Evolutionary conservation across 305 asterid genomes (phyloP), one percentile per base, ranked within the genome.

Genomic region (Striga hermonthica): DNA sequence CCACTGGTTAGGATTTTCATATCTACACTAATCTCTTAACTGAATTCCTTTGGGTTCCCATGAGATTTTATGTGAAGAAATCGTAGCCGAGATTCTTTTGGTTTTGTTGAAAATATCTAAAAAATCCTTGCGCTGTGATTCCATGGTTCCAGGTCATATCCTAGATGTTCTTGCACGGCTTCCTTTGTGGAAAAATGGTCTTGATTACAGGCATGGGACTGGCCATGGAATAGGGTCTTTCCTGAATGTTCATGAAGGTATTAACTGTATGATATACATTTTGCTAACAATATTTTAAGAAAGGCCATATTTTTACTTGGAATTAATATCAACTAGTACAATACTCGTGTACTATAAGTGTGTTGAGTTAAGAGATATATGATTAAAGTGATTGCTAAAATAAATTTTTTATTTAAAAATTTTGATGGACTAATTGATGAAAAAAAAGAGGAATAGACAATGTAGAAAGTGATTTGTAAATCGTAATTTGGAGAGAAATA

Each of bases 191-290:
- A 93, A 84, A 79, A 60, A 83, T 74, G 97, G 99, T 64, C 99
- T 93, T 73, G 99, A 93, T 77, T 93, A 88, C 77, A 88, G 96
- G 78, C 99, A 93, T 71, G 99, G 99, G 54, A 93, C 99, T 68
- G 99, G 99, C 67, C 99, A 93, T 76, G 99, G 99, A 71, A 86
- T 90, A 48, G 99, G 97, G 44, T 86, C 95, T 68, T 90, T 78
- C 86, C 86, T 93, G 66, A 86, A 86, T 82, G 97, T 93, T 79
- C 99, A 93, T 76, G 99, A 93, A 81, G 96, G 98, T 93, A 74
- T 54, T 62, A 9, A 56, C 10, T 60, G 52, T 64, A n/a, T 71
- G 43, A 0, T 43, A 60, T 56, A 49, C 39, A 44, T 22, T 55
- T 65, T 58, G 10, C 2, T 22, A 22, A 12, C 5, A 44, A 35